These are phyloP conservation scores for Arxiozyma telluris DNA, from an alignment of 1,139 yeast species.

Conservation along the genomic window DNA sequence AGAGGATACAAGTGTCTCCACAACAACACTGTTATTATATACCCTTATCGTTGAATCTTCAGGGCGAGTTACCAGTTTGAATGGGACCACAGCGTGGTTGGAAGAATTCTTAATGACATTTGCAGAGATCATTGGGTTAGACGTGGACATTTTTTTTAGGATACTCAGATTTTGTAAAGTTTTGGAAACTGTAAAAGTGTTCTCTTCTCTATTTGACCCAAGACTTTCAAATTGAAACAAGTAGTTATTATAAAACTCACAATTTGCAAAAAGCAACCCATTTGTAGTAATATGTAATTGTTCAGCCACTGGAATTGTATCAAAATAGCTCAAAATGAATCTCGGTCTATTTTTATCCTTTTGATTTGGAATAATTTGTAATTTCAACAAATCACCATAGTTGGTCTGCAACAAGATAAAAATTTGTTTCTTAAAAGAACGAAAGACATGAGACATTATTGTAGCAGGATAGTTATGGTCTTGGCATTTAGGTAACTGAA, in stretches of 20 bases:
- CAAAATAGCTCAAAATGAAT: constrained; percentile 58
- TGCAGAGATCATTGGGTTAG: constrained; percentile 52
- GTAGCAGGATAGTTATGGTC: constrained; percentile 25
- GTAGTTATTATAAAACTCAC: constrained; percentile 51
- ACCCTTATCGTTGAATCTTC: constrained; percentile 27
- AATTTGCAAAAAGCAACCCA: constrained; percentile 67
- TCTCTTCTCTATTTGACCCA: constrained; percentile 45
- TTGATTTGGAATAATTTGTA: constrained; percentile 43
- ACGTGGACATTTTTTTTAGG: constrained; percentile 43
- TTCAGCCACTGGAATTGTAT: constrained; percentile 54
- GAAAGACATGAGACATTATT: constrained; percentile 49
- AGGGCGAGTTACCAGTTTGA: constrained; percentile 22
- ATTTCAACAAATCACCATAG: constrained; percentile 70
- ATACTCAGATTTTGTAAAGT: constrained; percentile 49
- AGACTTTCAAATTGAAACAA: constrained; percentile 71
- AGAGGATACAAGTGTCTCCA: constrained; percentile 21
- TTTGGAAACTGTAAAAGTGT: constrained; percentile 29
- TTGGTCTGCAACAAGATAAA: constrained; percentile 67
- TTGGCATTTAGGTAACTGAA: constrained; percentile 46
- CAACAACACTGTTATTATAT: constrained; percentile 18
- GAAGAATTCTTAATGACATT: constrained; percentile 23
- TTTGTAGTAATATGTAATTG: constrained; percentile 55
- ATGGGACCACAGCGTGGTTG: constrained; percentile 10
- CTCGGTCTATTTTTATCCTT: constrained; percentile 31
- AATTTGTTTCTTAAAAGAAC: constrained; percentile 50